Evolutionary conservation across 805 yeast genomes (phyloP).

Genomic region (Ogataea zsoltii): DNA sequence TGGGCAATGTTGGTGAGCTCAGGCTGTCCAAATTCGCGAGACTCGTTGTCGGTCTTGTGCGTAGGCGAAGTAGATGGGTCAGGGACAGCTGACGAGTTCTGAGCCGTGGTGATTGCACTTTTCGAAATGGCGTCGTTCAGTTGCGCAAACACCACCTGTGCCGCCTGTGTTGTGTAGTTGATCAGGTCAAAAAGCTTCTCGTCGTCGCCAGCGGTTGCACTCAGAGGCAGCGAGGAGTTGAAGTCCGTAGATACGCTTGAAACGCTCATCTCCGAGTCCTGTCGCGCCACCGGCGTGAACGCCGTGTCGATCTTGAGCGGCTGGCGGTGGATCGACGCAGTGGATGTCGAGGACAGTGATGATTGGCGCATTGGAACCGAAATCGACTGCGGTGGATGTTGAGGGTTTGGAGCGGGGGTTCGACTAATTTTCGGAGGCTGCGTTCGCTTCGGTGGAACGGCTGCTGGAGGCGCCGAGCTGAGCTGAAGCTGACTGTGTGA

Average conservation of each 20-base stretch:
- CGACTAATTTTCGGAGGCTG: slow-evolving; percentile 22
- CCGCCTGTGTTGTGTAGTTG: slow-evolving; percentile 42
- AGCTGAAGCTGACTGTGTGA: slow-evolving; percentile 17
- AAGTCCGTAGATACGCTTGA: slow-evolving; percentile 14
- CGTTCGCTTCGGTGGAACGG: slow-evolving; percentile 9
- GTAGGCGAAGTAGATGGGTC: no score
- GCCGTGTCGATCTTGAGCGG: slow-evolving; percentile 30
- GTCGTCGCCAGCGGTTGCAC: slow-evolving; percentile 25
- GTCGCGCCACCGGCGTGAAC: slow-evolving; percentile 18
- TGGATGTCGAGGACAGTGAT: slow-evolving; percentile 12
- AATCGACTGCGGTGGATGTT: slow-evolving; percentile 19
- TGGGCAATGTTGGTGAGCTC: slow-evolving; percentile 42
- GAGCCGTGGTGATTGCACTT: slow-evolving; percentile 58
- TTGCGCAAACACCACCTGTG: slow-evolving; percentile 77
- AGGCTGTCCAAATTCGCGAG: slow-evolving; percentile 1
- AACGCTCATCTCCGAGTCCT: slow-evolving; percentile 32
- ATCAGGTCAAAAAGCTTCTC: slow-evolving; percentile 32
- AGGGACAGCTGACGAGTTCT: slow-evolving; percentile 21
- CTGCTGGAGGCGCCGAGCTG: slow-evolving; percentile 10
- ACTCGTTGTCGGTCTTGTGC: not conserved
- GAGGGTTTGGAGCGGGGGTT: slow-evolving; percentile 26
- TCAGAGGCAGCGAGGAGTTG: slow-evolving; percentile 4
- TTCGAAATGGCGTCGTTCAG: slow-evolving; percentile 66
- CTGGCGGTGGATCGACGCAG: slow-evolving; percentile 22
- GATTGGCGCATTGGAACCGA: slow-evolving; percentile 16